Evolutionary conservation across 768 basidiomycete genomes (phyloP).

Genomic region (Boletus reticulatus): DNA sequence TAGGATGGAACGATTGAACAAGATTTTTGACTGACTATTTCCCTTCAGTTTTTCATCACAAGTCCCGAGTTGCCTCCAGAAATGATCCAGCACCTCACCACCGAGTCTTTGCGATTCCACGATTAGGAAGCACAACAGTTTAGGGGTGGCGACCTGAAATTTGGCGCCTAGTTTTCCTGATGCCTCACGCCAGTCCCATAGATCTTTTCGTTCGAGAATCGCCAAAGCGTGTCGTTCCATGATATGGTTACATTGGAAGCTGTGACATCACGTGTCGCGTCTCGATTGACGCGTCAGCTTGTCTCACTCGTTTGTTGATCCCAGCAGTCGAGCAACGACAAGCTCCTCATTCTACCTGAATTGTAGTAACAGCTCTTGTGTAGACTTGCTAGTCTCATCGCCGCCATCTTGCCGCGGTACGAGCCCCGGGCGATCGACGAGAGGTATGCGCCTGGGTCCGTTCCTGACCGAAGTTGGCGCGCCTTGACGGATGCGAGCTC

Average conservation of each 20-base stretch:
- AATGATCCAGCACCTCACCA: not conserved
- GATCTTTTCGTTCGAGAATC: not conserved
- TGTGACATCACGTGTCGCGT: too few relatives aligned
- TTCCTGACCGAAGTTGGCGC: too few relatives aligned
- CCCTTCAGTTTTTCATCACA: not conserved
- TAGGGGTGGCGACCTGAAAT: not conserved
- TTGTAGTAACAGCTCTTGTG: too few relatives aligned
- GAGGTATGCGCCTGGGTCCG: too few relatives aligned
- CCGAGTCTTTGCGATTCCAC: not conserved
- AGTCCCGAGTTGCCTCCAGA: slow-evolving; percentile 1
- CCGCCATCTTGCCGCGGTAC: too few relatives aligned
- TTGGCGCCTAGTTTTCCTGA: not conserved
- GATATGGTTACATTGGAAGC: not conserved
- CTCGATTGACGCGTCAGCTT: too few relatives aligned
- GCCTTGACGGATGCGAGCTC: too few relatives aligned
- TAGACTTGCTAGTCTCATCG: too few relatives aligned
- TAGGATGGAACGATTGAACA: not conserved
- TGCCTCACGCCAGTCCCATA: not conserved
- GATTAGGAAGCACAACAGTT: not conserved
- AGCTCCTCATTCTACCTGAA: too few relatives aligned
- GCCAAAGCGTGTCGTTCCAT: slow-evolving; percentile 1
- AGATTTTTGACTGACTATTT: not conserved
- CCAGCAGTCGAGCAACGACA: too few relatives aligned
- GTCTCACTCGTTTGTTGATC: too few relatives aligned
- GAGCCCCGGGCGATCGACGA: too few relatives aligned